Base-by-base conservation (phyloP, 306 rosid species). In the Mimosa pudica region DNA sequence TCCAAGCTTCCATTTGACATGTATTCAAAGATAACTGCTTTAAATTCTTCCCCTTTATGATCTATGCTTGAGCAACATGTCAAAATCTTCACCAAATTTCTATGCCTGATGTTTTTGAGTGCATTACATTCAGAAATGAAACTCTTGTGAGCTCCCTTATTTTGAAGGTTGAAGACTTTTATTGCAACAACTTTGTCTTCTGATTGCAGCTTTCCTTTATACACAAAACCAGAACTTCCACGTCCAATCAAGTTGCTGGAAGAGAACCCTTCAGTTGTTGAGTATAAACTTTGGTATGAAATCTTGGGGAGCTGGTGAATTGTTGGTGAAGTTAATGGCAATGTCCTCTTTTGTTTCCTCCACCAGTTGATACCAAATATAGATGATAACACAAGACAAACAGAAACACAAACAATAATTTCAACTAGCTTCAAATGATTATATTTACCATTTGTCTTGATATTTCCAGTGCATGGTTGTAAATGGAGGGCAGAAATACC, bases 41-140 rank as follows among this genome's bases (percentile, higher is more conserved):
- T 44, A 44, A 68, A 68, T 42, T 68, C 36, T 18, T 68, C 44
- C 18, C 81, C 81, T 10, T 38, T 38, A 24, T 65, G 24, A 66
- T 77, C 41, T 18, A 72, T n/a, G 48, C 73, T 84, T 0, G 79
- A 84, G 74, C 87, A 84, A 64, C 77, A 78, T 4, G 77, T 72
- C 4, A 84, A 54, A 63, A 80, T 60, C 57, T 65, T 66, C 0
- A 80, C 62, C 4, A 80, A 79, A 57, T 80, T 80, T 38, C 74
- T 74, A 57, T 84, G 82, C 57, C 77, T 14, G 24, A 72, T 57
- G 69, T 57, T 72, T 47, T 77, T 80, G 13, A 80, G 71, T 4
- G 71, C 77, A 30, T 84, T 51, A 10, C 80, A 77, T 80, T 84
- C 84, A 12, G 73, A 68, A 13, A 80, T 10, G 61, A 84, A 84